Percentiles rank a stretch among this genome's conserved stretches.
phyloP scores from a whole-genome alignment of 495 filamentous ascomycete genomes.

The Aspergillus sparsus region DNA sequence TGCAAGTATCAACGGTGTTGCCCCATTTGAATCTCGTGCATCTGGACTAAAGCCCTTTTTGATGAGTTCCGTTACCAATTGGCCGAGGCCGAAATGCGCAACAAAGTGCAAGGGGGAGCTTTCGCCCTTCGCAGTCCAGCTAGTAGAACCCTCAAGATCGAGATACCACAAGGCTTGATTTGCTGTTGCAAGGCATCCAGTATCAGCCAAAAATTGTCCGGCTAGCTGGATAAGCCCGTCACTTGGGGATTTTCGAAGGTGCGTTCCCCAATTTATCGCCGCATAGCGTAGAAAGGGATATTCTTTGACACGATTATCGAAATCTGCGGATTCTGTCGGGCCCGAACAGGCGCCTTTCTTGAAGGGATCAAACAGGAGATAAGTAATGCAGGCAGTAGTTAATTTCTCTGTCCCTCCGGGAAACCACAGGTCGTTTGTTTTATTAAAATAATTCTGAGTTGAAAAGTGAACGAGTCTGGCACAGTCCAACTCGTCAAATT shows the following conservation, averaged over 20 bases:
- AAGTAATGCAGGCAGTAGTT: slow-evolving; percentile 5
- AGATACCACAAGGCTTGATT: slow-evolving; percentile 14
- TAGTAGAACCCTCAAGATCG: slow-evolving; percentile 1
- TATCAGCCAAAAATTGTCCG: neutral
- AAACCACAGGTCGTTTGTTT: slow-evolving; percentile 8
- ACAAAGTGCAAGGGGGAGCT: slow-evolving; percentile 11
- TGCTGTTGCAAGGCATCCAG: neutral
- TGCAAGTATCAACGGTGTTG: slow-evolving; percentile 5
- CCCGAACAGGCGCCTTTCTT: slow-evolving; percentile 11
- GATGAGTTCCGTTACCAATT: slow-evolving; percentile 2
- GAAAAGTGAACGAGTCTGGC: slow-evolving; percentile 10
- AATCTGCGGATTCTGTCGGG: slow-evolving; percentile 7
- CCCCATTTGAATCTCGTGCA: slow-evolving; percentile 4
- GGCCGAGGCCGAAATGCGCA: slow-evolving; percentile 5
- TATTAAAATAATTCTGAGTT: slow-evolving; percentile 9
- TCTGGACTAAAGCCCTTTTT: neutral
- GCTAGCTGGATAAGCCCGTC: neutral
- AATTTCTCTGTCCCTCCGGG: neutral
- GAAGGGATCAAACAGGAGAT: slow-evolving; percentile 10
- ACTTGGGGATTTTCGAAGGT: neutral
- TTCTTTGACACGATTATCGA: neutral
- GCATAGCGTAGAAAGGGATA: slow-evolving; percentile 17
- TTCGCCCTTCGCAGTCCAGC: slow-evolving; percentile 12
- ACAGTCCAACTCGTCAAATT: slow-evolving; percentile 14
- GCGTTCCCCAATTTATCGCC: slow-evolving; percentile 11